phyloP scores from a whole-genome alignment of 1,139 yeast genomes.

The Yamadazyma spencermartinsiae region DNA sequence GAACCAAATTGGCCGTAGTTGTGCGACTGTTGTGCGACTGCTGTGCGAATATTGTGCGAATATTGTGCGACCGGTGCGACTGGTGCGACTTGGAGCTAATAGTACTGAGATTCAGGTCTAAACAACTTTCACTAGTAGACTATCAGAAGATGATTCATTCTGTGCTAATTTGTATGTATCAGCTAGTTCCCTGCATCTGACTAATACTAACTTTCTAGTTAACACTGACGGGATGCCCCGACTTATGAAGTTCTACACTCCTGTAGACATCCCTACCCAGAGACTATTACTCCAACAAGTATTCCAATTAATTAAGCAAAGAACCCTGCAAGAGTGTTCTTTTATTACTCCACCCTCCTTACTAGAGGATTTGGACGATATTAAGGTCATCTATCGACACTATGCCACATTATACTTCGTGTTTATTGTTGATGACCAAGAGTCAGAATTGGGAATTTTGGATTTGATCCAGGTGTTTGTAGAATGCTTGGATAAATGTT shows the following conservation, averaged over 20 bases:
- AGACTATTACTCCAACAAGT: slow-evolving; percentile 73
- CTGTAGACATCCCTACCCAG: slow-evolving; percentile 79
- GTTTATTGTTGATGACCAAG: slow-evolving; percentile 93
- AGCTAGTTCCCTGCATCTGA: no score
- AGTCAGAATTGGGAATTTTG: slow-evolving; percentile 87
- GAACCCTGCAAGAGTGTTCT: slow-evolving; percentile 75
- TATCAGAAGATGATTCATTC: slow-evolving; percentile 72
- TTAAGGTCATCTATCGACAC: slow-evolving; percentile 88
- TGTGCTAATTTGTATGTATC: slow-evolving; percentile 75
- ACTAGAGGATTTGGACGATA: slow-evolving; percentile 70
- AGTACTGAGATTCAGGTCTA: no score
- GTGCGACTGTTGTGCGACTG: no score
- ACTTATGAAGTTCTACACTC: slow-evolving; percentile 87
- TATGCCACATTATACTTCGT: slow-evolving; percentile 95
- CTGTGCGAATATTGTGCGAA: no score
- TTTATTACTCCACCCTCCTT: slow-evolving; percentile 80
- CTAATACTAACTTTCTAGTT: slow-evolving; percentile 51
- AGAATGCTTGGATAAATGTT: slow-evolving; percentile 89
- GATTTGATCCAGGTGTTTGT: slow-evolving; percentile 97
- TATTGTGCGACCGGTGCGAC: neutral
- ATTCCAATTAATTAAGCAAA: slow-evolving; percentile 62
- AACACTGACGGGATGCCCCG: slow-evolving; percentile 94
- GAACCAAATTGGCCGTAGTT: no score
- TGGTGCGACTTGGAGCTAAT: no score
- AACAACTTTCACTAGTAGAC: no score